Conservation (phyloP, 805 yeast species). For the Candida broadrunensis region DNA sequence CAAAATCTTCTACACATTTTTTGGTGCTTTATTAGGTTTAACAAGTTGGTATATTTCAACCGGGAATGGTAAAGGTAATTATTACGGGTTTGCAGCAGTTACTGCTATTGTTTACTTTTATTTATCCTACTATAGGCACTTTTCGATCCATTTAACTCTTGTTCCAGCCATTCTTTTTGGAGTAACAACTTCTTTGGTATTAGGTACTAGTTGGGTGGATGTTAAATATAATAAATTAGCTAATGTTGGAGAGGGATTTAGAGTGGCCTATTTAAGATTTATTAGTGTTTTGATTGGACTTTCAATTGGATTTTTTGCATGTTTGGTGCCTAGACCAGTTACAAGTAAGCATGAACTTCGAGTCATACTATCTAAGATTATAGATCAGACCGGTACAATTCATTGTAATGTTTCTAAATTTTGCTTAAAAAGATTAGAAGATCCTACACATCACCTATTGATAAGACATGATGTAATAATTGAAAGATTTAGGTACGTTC, state of each 20-base stretch:
- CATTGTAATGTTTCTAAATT: constrained; percentile 27
- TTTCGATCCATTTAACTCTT: constrained; percentile 22
- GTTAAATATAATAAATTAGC: constrained; percentile 10
- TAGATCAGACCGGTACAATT: constrained; percentile 23
- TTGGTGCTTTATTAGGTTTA: constrained; percentile 28
- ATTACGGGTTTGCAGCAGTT: constrained; percentile 29
- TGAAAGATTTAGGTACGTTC: constrained; percentile 17
- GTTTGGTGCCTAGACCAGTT: constrained; percentile 26
- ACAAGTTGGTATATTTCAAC: constrained; percentile 33
- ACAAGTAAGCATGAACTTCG: constrained; percentile 26
- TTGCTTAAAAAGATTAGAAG: constrained; percentile 18
- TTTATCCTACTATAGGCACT: constrained; percentile 26
- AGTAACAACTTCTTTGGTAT: constrained; percentile 25
- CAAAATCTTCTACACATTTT: constrained; percentile 22
- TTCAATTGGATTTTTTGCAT: constrained; percentile 25
- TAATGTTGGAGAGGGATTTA: constrained; percentile 25
- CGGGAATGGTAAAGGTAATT: constrained; percentile 30
- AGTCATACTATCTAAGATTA: constrained; percentile 15
- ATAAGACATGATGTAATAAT: constrained; percentile 19
- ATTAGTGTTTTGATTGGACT: constrained; percentile 28
- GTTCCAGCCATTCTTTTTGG: constrained; percentile 25
- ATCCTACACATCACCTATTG: constrained; percentile 15
- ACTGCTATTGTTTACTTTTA: constrained; percentile 21
- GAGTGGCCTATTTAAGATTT: constrained; percentile 24
- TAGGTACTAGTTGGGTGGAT: constrained; percentile 34